Evolutionary conservation across 768 basidiomycete species (phyloP).

Genomic region (Lyophyllum atratum): DNA sequence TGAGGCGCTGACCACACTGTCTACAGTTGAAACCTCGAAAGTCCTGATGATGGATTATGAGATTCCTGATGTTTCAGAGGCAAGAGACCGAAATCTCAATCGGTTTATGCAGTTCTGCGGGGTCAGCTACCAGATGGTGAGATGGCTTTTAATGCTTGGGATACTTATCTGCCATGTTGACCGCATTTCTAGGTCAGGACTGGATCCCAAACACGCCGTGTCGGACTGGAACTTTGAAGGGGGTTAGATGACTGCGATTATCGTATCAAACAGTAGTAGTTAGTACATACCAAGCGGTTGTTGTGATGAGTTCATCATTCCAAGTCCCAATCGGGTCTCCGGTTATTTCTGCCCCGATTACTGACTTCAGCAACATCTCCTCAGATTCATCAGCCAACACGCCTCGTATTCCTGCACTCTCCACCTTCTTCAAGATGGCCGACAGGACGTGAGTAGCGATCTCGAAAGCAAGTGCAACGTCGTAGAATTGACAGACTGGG

Average conservation of each 20-base stretch:
- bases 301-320: neutral
- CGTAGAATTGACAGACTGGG: neutral
- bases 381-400: neutral
- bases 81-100: conserved; percentile 53
- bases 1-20: neutral
- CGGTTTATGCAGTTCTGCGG: conserved; percentile 58
- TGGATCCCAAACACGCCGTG: conserved; percentile 5
- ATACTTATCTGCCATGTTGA: conserved; percentile 6
- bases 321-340: neutral
- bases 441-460: conserved; percentile 13
- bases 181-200: conserved; percentile 15
- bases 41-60: conserved; percentile 40
- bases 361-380: neutral
- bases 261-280: too few relatives aligned
- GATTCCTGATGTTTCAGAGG: conserved; percentile 36
- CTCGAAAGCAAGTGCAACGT: neutral
- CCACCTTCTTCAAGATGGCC: conserved; percentile 12
- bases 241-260: neutral
- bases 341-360: too few relatives aligned
- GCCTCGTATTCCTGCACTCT: neutral
- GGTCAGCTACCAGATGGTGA: conserved; percentile 59
- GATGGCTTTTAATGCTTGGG: conserved; percentile 7
- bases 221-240: neutral
- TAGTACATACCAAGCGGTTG: too few relatives aligned
- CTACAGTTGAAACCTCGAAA: conserved; percentile 33